Evolutionary conservation across 176 grass and related monocot species (phyloP).

Genomic region (Musa itinerans): DNA sequence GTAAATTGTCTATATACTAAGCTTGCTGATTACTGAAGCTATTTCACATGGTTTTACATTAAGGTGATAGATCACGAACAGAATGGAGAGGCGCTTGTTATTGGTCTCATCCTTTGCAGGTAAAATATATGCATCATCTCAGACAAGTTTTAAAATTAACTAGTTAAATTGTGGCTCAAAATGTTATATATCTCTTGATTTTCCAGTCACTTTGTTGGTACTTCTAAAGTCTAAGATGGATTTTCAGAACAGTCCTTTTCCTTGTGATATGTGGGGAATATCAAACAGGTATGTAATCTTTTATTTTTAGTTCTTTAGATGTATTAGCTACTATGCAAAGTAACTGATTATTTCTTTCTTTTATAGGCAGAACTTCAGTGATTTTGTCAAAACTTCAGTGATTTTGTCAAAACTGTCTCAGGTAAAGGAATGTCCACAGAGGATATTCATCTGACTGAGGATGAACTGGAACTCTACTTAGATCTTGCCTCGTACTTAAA

Average conservation of each 20-base stretch:
- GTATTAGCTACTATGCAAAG: slow-evolving; percentile 5
- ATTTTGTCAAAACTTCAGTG: slow-evolving; percentile 96
- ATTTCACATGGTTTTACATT: background rate
- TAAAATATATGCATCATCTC: slow-evolving; percentile 18
- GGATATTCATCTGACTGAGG: slow-evolving; percentile 83
- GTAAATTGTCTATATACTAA: background rate
- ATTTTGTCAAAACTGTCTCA: slow-evolving; percentile 92
- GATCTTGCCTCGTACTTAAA: slow-evolving; percentile 93
- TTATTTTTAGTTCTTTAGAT: slow-evolving; percentile 10
- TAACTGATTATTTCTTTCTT: slow-evolving; percentile 17
- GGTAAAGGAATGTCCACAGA: slow-evolving; percentile 95
- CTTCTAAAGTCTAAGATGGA: slow-evolving; percentile 91
- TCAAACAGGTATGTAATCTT: slow-evolving; percentile 50
- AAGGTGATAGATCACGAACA: slow-evolving; percentile 84
- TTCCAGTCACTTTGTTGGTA: slow-evolving; percentile 78
- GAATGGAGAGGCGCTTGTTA: slow-evolving; percentile 73
- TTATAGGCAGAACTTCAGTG: slow-evolving; percentile 81
- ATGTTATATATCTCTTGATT: slow-evolving; percentile 20
- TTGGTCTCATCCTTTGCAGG: slow-evolving; percentile 96
- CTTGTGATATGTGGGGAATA: slow-evolving; percentile 67
- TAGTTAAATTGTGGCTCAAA: slow-evolving; percentile 12
- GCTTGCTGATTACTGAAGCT: background rate
- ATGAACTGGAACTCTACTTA: slow-evolving; percentile 74
- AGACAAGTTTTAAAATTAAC: background rate
- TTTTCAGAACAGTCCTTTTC: slow-evolving; percentile 94